Conservation (phyloP, 805 yeast genomes). For the Grigorovia transvaalensis region DNA sequence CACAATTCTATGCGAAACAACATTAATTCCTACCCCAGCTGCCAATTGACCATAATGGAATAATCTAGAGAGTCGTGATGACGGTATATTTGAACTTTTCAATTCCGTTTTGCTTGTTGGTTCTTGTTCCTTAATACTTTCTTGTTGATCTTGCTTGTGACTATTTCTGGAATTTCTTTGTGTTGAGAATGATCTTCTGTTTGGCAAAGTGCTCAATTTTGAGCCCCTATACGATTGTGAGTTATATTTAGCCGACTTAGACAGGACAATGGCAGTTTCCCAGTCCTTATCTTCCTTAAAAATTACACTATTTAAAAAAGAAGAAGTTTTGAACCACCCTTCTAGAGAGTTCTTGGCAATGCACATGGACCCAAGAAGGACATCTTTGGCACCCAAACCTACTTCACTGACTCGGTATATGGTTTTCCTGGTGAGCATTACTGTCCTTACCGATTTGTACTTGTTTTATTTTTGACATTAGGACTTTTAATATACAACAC, state of each 20-base stretch:
- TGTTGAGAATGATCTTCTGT: neutral
- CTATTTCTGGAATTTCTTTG: neutral
- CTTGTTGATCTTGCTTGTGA: neutral
- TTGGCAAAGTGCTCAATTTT: neutral
- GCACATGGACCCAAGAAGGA: neutral
- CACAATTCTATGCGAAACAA: slow-evolving; percentile 64
- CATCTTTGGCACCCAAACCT: neutral
- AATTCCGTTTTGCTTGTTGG: neutral
- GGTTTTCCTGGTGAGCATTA: neutral
- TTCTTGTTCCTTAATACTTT: neutral
- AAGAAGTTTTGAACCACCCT: neutral
- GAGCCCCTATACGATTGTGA: neutral
- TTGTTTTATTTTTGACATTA: too few relatives aligned
- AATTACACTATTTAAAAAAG: neutral
- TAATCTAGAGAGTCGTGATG: slow-evolving; percentile 75
- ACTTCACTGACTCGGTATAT: neutral
- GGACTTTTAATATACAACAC: neutral
- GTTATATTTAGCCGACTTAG: neutral
- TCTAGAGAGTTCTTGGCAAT: neutral
- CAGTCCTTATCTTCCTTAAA: neutral
- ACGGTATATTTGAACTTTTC: slow-evolving; percentile 59
- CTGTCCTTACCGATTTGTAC: neutral
- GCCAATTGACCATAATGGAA: slow-evolving; percentile 91
- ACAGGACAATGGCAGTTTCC: neutral
- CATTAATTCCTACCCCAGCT: slow-evolving; percentile 81